Percentiles rank a stretch among this genome's conserved stretches.
phyloP scores from a whole-genome alignment of 192 early-diverging fungal genomes.

The Mortierella claussenii region DNA sequence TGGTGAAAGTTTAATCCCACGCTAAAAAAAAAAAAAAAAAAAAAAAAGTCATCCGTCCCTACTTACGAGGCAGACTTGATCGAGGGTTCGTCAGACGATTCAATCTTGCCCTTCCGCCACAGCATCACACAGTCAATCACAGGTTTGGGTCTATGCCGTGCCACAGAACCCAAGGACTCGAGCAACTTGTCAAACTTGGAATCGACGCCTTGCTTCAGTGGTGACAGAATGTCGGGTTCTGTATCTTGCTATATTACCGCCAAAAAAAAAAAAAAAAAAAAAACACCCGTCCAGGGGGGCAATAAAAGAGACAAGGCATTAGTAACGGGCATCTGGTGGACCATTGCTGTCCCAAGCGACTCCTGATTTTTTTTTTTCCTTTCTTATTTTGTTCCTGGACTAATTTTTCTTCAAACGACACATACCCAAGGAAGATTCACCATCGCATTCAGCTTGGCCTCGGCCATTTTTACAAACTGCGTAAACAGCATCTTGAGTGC shows the following conservation, averaged over 20 bases:
- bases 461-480: conserved; percentile 69
- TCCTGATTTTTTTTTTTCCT: not conserved
- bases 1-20: not conserved
- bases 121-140: conserved; percentile 84
- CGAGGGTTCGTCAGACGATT: conserved; percentile 56
- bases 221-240: conserved; percentile 68
- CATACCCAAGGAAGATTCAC: conserved; percentile 47
- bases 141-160: conserved; percentile 85
- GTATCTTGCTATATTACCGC: conserved; percentile 61
- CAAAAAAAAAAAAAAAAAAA: conserved; percentile 8
- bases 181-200: conserved; percentile 84
- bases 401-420: not conserved
- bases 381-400: not conserved
- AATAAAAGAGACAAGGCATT: not conserved
- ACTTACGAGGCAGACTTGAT: conserved; percentile 45
- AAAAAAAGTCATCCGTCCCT: not conserved
- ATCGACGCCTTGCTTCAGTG: conserved; percentile 76
- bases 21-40: not conserved
- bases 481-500: conserved; percentile 65
- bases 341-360: not conserved
- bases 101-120: conserved; percentile 78
- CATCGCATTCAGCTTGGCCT: conserved; percentile 62
- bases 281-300: too few species aligned
- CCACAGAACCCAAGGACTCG: conserved; percentile 80
- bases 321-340: not conserved